Conservation (phyloP, 2,329 filamentous ascomycete genomes). For the Phaeosphaeriaceae sp. region DNA sequence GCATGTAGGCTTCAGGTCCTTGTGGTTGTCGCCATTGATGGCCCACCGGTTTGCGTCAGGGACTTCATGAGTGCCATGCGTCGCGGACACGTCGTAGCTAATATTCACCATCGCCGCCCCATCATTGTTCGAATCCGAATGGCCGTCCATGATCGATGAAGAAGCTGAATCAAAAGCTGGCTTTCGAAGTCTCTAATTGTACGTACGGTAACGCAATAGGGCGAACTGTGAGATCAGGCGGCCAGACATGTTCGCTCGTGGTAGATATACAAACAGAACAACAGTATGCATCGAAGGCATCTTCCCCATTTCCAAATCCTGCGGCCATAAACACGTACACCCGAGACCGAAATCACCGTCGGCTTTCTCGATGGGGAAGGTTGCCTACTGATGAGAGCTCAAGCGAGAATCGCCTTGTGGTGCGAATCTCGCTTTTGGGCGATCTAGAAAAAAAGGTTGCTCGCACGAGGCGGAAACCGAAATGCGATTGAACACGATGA, state of each 20-base stretch:
- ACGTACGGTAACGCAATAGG: too few species aligned
- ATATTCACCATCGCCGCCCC: not conserved
- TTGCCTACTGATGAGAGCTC: not conserved
- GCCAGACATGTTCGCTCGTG: not conserved
- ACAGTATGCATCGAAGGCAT: not conserved
- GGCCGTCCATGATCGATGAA: not conserved
- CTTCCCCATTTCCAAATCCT: not conserved
- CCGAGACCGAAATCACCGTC: not conserved
- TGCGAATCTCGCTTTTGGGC: not conserved
- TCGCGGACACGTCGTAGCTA: not conserved
- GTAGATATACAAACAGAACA: not conserved
- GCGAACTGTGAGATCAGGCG: not conserved
- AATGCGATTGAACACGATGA: too few species aligned
- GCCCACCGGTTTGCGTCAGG: not conserved
- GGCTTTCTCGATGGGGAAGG: not conserved
- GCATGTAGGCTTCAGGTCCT: conserved; percentile 12
- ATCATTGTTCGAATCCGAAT: not conserved
- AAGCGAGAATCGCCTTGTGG: not conserved
- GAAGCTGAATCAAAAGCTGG: not conserved
- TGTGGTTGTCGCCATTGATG: not conserved
- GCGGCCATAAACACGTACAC: not conserved
- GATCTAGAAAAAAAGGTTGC: not conserved
- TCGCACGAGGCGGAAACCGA: not conserved
- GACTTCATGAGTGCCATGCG: not conserved
- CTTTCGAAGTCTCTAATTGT: not conserved